A percentile compares a stretch with the other conserved stretches of the same genome.
Conservation (phyloP, 2,329 filamentous ascomycete species). For the Alternaria gansuensis region DNA sequence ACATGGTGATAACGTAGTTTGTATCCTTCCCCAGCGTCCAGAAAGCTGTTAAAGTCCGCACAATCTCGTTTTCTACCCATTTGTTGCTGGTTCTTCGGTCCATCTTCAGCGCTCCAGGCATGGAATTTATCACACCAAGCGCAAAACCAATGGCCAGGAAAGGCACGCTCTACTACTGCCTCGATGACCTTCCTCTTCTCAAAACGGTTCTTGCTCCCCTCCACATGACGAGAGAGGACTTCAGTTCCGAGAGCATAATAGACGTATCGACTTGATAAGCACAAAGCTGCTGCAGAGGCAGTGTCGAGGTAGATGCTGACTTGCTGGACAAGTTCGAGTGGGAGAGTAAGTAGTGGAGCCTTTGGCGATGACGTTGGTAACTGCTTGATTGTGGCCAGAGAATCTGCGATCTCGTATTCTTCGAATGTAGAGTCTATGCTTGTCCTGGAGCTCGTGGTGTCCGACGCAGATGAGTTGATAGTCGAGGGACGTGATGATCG, state of each 20-base stretch:
- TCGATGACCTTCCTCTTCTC: slow-evolving; percentile 37
- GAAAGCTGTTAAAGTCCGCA: slow-evolving; percentile 39
- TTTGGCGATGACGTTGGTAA: slow-evolving; percentile 10
- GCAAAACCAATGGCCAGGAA: slow-evolving; percentile 47
- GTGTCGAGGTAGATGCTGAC: slow-evolving; percentile 39
- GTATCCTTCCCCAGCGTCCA: slow-evolving; percentile 31
- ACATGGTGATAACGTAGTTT: slow-evolving; percentile 43
- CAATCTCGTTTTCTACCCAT: slow-evolving; percentile 28
- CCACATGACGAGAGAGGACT: slow-evolving; percentile 30
- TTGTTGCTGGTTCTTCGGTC: slow-evolving; percentile 17
- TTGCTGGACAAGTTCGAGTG: slow-evolving; percentile 45
- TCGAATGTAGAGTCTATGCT: slow-evolving; percentile 24
- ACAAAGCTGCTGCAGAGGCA: slow-evolving; percentile 38
- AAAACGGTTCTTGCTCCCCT: slow-evolving; percentile 24
- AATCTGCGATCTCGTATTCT: slow-evolving; percentile 15
- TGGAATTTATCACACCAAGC: slow-evolving; percentile 50
- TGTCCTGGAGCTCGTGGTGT: slow-evolving; percentile 22
- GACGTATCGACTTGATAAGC: slow-evolving; percentile 38
- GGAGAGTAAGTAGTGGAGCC: slow-evolving; percentile 36
- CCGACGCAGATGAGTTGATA: slow-evolving; percentile 15
- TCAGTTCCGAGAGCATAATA: slow-evolving; percentile 43
- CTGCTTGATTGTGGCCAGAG: slow-evolving; percentile 19
- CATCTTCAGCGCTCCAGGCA: slow-evolving; percentile 22
- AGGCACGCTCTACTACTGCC: slow-evolving; percentile 44
- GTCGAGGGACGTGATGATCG: slow-evolving; percentile 17